Base-by-base conservation (phyloP, 1,139 yeast genomes). In the Debaryomyces sp. region DNA sequence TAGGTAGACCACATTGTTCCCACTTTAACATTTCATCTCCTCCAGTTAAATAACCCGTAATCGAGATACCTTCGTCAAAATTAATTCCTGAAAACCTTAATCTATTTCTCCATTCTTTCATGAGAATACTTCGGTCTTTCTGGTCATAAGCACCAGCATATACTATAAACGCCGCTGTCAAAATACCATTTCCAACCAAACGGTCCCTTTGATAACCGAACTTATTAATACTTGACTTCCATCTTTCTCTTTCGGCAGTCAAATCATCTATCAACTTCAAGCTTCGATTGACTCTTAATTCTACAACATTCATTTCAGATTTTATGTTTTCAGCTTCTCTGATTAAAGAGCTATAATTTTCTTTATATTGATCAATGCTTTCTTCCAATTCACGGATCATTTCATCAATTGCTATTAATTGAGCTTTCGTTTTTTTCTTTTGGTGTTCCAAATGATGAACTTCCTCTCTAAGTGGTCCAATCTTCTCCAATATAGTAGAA, bases 301-400 rank as follows among this genome's bases (percentile, higher is more conserved):
- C 82, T 8, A 90, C 95, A 1, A 63, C 56, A 2, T 64, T 66
- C 87, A 91, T 87, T 60, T 89, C 94, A 4, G 71, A 61, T 62
- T 88, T 91, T 44, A 91, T 84, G 33, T 74, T 71, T 61, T 94
- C 97, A 0, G 89, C 80, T 37, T 89, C 94, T 49, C 96, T 73
- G 41, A 94, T 90, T 33, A 88, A 70, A 8, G 68, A 72, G 43
- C 95, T 89, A 62, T 94, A 94, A 13, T 78, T 80, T 10, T 71
- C 76, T 55, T 90, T 89, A 55, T 85, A 89, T 2, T 63, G 59
- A 44, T 84, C 90, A 51, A 94, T 89, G 46, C 87, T 84, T 12
- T 64, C 73, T 54, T 87, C 86, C 35, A 92, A 70, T 59, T 92
- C 97, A 0, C 59, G 65, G 24, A 92, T 87, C 96, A 92, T 89